phyloP scores from a whole-genome alignment of 345 rosid genomes.

The Hirschfeldia incana region DNA sequence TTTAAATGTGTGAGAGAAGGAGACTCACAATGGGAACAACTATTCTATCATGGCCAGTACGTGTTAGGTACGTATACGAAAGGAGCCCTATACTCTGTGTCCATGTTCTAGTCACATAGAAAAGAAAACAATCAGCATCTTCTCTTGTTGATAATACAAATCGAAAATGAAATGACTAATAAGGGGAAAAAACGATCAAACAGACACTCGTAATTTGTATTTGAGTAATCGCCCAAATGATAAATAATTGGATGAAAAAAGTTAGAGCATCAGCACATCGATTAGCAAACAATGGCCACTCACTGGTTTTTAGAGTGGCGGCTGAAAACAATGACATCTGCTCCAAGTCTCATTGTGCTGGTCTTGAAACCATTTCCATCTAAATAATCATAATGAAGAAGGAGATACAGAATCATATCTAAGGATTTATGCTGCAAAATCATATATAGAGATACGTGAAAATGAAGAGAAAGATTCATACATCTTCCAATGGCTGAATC shows the following conservation, averaged over 20 bases:
- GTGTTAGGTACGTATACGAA: conserved; percentile 80
- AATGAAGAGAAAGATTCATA: conserved; percentile 40
- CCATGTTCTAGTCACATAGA: conserved; percentile 47
- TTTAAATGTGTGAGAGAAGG: conserved; percentile 7
- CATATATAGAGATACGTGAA: conserved; percentile 10
- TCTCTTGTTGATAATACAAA: background rate
- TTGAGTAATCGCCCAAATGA: background rate
- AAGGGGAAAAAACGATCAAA: background rate
- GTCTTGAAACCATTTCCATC: conserved; percentile 99
- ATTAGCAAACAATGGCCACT: conserved; percentile 30
- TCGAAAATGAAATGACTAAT: background rate
- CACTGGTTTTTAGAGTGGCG: conserved; percentile 65
- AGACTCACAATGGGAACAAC: conserved; percentile 91
- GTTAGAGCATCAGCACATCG: background rate
- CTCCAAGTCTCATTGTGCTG: conserved; percentile 96
- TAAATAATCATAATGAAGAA: conserved; percentile 46
- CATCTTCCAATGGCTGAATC: conserved; percentile 86
- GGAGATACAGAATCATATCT: conserved; percentile 4
- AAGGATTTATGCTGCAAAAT: conserved; percentile 14
- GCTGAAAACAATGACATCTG: conserved; percentile 90
- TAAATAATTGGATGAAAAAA: background rate
- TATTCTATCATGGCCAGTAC: conserved; percentile 75
- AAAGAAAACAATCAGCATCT: conserved; percentile 24
- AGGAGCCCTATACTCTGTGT: conserved; percentile 90
- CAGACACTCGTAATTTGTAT: background rate